Percentiles rank a stretch among this genome's conserved stretches.
These are phyloP conservation scores for Solanum paucissectum DNA, from an alignment of 257 asterid genomes.

Conservation along the genomic window DNA sequence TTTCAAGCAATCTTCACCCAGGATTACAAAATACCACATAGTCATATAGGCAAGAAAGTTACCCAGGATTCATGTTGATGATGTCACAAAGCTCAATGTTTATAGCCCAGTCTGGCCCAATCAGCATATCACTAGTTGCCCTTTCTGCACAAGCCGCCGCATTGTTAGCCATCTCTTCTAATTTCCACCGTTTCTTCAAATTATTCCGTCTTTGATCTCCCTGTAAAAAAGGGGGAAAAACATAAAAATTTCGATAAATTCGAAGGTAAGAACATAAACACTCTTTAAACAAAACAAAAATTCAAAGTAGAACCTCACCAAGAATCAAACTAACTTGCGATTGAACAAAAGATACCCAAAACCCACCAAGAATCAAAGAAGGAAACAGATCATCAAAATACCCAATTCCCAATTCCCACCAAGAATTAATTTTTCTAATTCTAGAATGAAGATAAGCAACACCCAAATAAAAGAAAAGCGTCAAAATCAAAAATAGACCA, in stretches of 20 bases:
- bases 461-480: slow-evolving; percentile 14
- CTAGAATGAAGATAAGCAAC: slow-evolving; percentile 12
- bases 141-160: slow-evolving; percentile 92
- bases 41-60: not conserved
- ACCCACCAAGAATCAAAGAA: not conserved
- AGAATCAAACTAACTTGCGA: slow-evolving; percentile 11
- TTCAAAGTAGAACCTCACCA: not conserved
- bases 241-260: not conserved
- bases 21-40: slow-evolving; percentile 16
- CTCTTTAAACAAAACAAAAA: not conserved
- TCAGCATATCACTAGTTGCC: slow-evolving; percentile 86
- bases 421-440: not conserved
- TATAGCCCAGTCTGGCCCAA: slow-evolving; percentile 98
- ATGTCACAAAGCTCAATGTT: slow-evolving; percentile 91
- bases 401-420: not conserved
- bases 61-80: slow-evolving; percentile 64
- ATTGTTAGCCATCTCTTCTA: slow-evolving; percentile 48
- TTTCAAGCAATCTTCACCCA: not conserved
- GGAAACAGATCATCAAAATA: not conserved
- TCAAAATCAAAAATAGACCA: slow-evolving; percentile 18
- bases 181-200: slow-evolving; percentile 7
- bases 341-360: not conserved
- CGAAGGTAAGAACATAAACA: not conserved
- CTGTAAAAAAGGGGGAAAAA: not conserved
- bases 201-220: slow-evolving; percentile 12